A percentile compares a stretch with the other conserved stretches of the same genome.
These are phyloP conservation scores for Dactylellina haptotyla DNA, from an alignment of 2,329 filamentous ascomycete genomes.

Conservation along the genomic window DNA sequence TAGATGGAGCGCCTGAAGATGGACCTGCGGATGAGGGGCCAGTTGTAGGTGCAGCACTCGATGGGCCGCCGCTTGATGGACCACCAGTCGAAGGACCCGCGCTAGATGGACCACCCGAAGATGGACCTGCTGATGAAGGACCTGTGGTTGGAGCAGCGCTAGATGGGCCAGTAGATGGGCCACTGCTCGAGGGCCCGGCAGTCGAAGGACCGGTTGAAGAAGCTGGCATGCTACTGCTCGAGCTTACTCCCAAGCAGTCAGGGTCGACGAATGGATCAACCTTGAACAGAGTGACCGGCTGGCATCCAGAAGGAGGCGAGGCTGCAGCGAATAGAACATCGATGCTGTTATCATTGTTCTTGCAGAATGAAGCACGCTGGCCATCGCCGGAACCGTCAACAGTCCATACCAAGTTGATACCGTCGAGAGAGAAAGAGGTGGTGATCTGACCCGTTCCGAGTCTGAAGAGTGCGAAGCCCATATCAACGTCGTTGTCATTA, in stretches of 20 bases:
- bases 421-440: conserved; percentile 17
- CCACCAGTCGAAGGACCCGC: neutral
- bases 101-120: neutral
- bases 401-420: conserved; percentile 17
- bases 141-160: neutral
- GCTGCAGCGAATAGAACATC: conserved; percentile 14
- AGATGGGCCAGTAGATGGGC: conserved; percentile 1
- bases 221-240: conserved; percentile 11
- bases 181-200: neutral
- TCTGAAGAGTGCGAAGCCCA: conserved; percentile 28
- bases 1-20: neutral
- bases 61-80: neutral
- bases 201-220: conserved; percentile 7
- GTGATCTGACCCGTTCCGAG: conserved; percentile 42
- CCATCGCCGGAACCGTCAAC: neutral
- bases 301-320: conserved; percentile 11
- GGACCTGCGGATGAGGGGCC: neutral
- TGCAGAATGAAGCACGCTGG: conserved; percentile 18
- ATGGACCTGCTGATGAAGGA: neutral
- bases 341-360: conserved; percentile 28
- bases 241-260: conserved; percentile 6
- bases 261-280: conserved; percentile 21
- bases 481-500: conserved; percentile 22
- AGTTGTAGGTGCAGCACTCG: neutral
- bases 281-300: conserved; percentile 10